These are phyloP conservation scores for Xylaria hypoxylon DNA, from an alignment of 2,329 filamentous ascomycete genomes.

Conservation along the genomic window DNA sequence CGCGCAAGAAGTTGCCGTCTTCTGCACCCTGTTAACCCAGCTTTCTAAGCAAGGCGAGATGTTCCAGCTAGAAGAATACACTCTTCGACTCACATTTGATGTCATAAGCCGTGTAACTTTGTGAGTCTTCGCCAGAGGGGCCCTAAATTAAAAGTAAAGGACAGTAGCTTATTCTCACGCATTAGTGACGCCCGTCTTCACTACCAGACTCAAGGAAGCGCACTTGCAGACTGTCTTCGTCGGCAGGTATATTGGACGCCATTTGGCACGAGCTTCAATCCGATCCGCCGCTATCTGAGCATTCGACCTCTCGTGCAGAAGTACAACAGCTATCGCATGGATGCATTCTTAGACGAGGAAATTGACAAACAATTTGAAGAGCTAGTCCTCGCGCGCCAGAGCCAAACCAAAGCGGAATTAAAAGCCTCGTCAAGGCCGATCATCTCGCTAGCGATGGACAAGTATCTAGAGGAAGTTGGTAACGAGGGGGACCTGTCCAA, in stretches of 20 bases:
- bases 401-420: background rate
- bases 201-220: constrained; percentile 41
- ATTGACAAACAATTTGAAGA: constrained; percentile 44
- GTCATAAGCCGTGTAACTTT: constrained; percentile 42
- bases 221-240: constrained; percentile 39
- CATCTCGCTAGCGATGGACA: constrained; percentile 40
- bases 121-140: constrained; percentile 21
- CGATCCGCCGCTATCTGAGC: constrained; percentile 39
- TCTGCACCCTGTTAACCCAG: constrained; percentile 34
- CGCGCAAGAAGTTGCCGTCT: constrained; percentile 40
- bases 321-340: constrained; percentile 41
- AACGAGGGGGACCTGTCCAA: constrained; percentile 22
- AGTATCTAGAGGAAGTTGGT: constrained; percentile 37
- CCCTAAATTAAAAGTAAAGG: background rate
- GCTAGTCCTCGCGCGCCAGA: constrained; percentile 10
- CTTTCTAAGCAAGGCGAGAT: constrained; percentile 30
- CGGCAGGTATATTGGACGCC: constrained; percentile 41
- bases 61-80: constrained; percentile 44
- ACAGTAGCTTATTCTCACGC: background rate
- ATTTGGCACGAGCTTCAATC: constrained; percentile 42
- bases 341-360: constrained; percentile 38
- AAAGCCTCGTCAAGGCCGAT: constrained; percentile 35
- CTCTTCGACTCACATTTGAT: constrained; percentile 44
- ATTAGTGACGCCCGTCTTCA: constrained; percentile 43
- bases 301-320: constrained; percentile 40